These are phyloP conservation scores for Leishmania turanica DNA, from an alignment of 208 protist species.

Conservation along the genomic window DNA sequence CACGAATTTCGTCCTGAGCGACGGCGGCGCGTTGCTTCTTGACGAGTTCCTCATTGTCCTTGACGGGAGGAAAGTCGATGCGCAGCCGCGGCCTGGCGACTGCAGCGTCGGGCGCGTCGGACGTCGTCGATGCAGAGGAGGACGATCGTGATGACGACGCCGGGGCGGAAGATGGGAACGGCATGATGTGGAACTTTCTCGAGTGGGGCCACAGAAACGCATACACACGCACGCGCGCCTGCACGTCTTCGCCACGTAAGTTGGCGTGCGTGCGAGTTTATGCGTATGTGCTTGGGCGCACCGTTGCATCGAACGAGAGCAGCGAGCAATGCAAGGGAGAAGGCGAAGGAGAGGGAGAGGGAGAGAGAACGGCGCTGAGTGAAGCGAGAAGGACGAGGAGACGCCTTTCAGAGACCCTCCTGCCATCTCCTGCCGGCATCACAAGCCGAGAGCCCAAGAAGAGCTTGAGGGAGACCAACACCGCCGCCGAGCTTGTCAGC, in stretches of 20 bases:
- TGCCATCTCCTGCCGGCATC: background rate
- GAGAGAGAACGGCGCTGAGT: background rate
- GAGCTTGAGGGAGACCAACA: background rate
- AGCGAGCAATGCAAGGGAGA: background rate
- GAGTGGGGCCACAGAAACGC: background rate
- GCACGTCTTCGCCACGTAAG: background rate
- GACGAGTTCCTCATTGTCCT: slow-evolving; percentile 49
- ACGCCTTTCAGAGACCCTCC: background rate
- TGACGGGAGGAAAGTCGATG: slow-evolving; percentile 79
- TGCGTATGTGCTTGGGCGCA: background rate
- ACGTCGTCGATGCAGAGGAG: background rate
- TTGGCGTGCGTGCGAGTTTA: background rate
- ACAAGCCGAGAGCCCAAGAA: background rate
- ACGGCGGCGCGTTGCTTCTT: slow-evolving; percentile 48
- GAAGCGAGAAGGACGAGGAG: background rate
- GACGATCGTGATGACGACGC: background rate
- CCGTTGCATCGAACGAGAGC: background rate
- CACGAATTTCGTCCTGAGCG: slow-evolving; percentile 52
- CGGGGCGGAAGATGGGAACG: background rate
- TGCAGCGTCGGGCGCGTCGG: background rate
- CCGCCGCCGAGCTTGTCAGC: background rate
- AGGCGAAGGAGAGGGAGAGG: background rate
- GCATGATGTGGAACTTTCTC: background rate
- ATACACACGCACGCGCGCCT: background rate
- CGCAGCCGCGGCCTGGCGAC: slow-evolving; percentile 22